Percentiles rank a stretch among this genome's conserved stretches.
These are phyloP conservation scores for Hemerocallis citrina DNA, from an alignment of 106 monocot species.

Conservation along the genomic window DNA sequence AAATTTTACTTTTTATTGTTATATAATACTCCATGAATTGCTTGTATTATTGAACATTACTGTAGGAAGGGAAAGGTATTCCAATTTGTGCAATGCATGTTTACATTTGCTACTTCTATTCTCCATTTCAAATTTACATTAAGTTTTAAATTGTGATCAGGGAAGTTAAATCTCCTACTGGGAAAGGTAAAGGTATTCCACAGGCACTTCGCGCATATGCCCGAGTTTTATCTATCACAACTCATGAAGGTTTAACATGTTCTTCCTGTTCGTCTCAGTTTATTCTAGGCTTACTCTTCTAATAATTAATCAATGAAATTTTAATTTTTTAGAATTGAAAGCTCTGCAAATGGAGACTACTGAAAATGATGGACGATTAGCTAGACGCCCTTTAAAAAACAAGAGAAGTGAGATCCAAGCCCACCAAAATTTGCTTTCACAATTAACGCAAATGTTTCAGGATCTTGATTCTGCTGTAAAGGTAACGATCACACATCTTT, in stretches of 20 bases:
- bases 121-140: no score
- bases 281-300: neutral
- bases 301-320: neutral
- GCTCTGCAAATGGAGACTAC: slow-evolving; percentile 58
- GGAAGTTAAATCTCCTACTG: slow-evolving; percentile 47
- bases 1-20: no score
- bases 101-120: no score
- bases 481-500: slow-evolving; percentile 24
- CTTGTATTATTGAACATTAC: no score
- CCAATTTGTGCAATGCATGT: no score
- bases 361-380: slow-evolving; percentile 69
- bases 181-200: slow-evolving; percentile 74
- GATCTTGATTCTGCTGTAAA: slow-evolving; percentile 35
- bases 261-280: neutral
- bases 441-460: slow-evolving; percentile 31
- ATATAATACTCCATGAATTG: no score
- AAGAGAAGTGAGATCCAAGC: slow-evolving; percentile 46
- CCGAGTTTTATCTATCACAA: slow-evolving; percentile 54
- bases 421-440: slow-evolving; percentile 46
- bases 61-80: no score
- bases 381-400: slow-evolving; percentile 49
- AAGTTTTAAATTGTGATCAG: slow-evolving; percentile 29
- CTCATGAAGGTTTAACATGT: slow-evolving; percentile 50
- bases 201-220: slow-evolving; percentile 71
- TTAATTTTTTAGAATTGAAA: slow-evolving; percentile 44